Evolutionary conservation across 1,284 basidiomycete genomes (phyloP), one percentile per base, ranked within the genome.

Genomic region (Leccinum cinnamomeum): DNA sequence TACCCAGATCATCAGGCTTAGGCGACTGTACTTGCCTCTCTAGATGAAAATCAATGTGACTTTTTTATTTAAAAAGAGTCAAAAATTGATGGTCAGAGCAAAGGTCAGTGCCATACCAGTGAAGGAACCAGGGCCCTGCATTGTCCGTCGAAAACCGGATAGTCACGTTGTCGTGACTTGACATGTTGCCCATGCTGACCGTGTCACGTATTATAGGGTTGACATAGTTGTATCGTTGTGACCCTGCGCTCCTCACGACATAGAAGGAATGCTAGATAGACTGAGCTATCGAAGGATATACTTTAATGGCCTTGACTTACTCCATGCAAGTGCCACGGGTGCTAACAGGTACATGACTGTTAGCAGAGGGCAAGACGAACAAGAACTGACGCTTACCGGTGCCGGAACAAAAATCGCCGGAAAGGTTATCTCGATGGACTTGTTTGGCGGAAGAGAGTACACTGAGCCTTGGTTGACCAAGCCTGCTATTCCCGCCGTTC

Each of bases 251-350:
- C n/a, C 65, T 64, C 18, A 75, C 62, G n/a, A 74, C 70, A 64
- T 59, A 57, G n/a, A 69, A 69, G 18, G 54, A n/a, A 57, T 82
- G 81, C 78, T 81, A 55, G 14, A 35, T 37, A 20, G 10, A n/a
- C 33, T 53, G 33, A 62, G n/a, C 35, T 51, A 50, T 12, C 18
- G 39, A 57, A 30, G 12, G 54, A 35, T 46, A 23, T 28, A 25
- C 14, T 7, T 14, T 10, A n/a, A 44, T 33, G 8, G 28, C 4
- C 8, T n/a, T 55, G n/a, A 69, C 77, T 56, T 72, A 80, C 77
- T 58, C 81, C 79, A 59, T 83, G 81, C 56, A 83, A 67, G 69
- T 81, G 81, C 67, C 80, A 77, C 3, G 80, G 79, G 53, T 76
- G 74, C 74, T 75, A 51, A 58, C 5, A 58, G 18, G 46, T 20